Percentiles rank a stretch among this genome's conserved stretches.
These are phyloP conservation scores for Adansonia gregorii DNA, from an alignment of 441 rosid species.

Conservation along the genomic window DNA sequence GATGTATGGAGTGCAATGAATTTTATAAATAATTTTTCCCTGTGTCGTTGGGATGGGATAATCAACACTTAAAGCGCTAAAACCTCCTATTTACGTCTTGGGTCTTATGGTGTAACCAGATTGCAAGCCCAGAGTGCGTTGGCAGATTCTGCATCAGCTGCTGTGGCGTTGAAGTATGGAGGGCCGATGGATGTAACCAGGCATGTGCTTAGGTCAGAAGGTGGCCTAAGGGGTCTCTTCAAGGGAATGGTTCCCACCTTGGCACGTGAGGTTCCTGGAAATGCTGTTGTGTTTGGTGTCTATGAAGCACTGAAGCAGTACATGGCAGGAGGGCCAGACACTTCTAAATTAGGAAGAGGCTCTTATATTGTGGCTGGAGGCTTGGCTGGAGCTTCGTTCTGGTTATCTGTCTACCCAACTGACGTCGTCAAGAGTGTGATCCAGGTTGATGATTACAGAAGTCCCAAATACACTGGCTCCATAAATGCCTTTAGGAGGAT, in stretches of 20 bases:
- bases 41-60: not conserved
- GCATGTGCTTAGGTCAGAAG: slow-evolving; percentile 82
- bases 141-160: slow-evolving; percentile 55
- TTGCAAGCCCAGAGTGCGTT: slow-evolving; percentile 92
- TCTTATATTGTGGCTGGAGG: slow-evolving; percentile 83
- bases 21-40: too few species aligned
- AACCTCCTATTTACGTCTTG: not conserved
- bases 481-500: slow-evolving; percentile 73
- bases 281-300: slow-evolving; percentile 80
- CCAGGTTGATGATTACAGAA: slow-evolving; percentile 84
- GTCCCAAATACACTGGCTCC: slow-evolving; percentile 75
- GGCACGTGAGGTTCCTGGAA: slow-evolving; percentile 91
- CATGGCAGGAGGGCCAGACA: slow-evolving; percentile 83
- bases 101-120: slow-evolving; percentile 44
- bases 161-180: slow-evolving; percentile 67
- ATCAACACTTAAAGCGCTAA: not conserved
- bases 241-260: slow-evolving; percentile 88
- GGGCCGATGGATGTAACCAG: slow-evolving; percentile 96
- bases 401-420: slow-evolving; percentile 81
- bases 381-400: slow-evolving; percentile 79
- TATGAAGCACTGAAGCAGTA: slow-evolving; percentile 75
- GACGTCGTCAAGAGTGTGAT: slow-evolving; percentile 91
- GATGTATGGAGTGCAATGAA: too few species aligned
- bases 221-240: slow-evolving; percentile 78
- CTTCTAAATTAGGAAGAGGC: slow-evolving; percentile 86